Evolutionary conservation across 495 filamentous ascomycete genomes (phyloP).

Genomic region (Lepidopterella palustris): DNA sequence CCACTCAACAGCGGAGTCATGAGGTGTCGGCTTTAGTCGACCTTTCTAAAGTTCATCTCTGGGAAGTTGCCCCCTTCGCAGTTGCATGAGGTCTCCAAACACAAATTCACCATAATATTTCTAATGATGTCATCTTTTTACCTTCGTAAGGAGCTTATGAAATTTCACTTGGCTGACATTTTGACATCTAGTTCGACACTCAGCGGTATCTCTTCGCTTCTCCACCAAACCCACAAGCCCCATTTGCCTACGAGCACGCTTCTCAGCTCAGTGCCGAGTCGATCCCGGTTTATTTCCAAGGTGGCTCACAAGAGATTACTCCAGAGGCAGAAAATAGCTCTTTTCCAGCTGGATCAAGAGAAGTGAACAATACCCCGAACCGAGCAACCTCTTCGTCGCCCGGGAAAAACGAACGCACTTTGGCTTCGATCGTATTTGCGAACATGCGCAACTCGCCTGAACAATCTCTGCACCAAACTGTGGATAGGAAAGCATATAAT

Average conservation of each 20-base stretch:
- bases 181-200: slow-evolving; percentile 5
- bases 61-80: no score
- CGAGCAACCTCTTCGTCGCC: background rate
- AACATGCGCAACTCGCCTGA: background rate
- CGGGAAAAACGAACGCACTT: background rate
- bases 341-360: background rate
- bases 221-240: background rate
- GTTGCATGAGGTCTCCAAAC: no score
- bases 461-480: background rate
- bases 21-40: background rate
- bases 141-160: background rate
- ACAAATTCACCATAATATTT: no score
- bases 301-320: background rate
- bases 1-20: background rate
- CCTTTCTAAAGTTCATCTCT: background rate
- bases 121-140: background rate
- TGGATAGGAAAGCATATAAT: background rate
- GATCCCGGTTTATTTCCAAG: background rate
- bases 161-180: background rate
- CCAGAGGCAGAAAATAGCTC: background rate
- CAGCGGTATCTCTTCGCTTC: slow-evolving; percentile 8
- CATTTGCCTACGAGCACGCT: background rate
- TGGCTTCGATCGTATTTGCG: background rate
- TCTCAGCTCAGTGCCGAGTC: background rate
- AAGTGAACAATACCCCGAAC: background rate